phyloP scores from a whole-genome alignment of 257 asterid genomes.

The Solanum habrochaites region DNA sequence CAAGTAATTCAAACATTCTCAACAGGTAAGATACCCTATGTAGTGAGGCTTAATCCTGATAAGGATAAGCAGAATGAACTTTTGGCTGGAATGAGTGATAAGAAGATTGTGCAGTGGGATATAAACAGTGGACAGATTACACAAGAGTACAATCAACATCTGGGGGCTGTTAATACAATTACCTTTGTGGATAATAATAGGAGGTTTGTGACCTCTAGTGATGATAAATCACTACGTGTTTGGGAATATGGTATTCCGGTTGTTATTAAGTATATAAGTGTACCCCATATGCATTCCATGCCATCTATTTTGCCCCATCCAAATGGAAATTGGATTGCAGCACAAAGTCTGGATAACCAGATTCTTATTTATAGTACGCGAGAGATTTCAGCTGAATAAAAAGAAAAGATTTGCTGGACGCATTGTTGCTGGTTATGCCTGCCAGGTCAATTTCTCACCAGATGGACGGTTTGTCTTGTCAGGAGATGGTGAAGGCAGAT shows the following conservation, averaged over 20 bases:
- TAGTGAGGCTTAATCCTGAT: slow-evolving; percentile 88
- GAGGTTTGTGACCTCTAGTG: slow-evolving; percentile 96
- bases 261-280: slow-evolving; percentile 91
- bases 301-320: slow-evolving; percentile 87
- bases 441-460: slow-evolving; percentile 95
- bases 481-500: slow-evolving; percentile 95
- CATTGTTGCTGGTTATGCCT: slow-evolving; percentile 88
- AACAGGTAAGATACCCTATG: slow-evolving; percentile 84
- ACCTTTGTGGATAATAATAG: slow-evolving; percentile 89
- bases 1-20: slow-evolving; percentile 86
- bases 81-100: slow-evolving; percentile 96
- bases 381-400: slow-evolving; percentile 94
- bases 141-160: slow-evolving; percentile 97
- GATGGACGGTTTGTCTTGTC: slow-evolving; percentile 96
- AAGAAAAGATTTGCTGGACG: slow-evolving; percentile 97
- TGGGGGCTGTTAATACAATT: slow-evolving; percentile 94
- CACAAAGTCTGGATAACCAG: slow-evolving; percentile 97
- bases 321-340: slow-evolving; percentile 86
- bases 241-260: slow-evolving; percentile 99
- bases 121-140: slow-evolving; percentile 88
- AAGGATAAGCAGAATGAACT: slow-evolving; percentile 95
- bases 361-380: slow-evolving; percentile 83
- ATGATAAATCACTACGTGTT: slow-evolving; percentile 86
- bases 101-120: slow-evolving; percentile 99
- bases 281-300: slow-evolving; percentile 99